These are phyloP conservation scores for Nothophaeocryptopus gaeumannii DNA, from an alignment of 2,329 filamentous ascomycete species.

Conservation along the genomic window DNA sequence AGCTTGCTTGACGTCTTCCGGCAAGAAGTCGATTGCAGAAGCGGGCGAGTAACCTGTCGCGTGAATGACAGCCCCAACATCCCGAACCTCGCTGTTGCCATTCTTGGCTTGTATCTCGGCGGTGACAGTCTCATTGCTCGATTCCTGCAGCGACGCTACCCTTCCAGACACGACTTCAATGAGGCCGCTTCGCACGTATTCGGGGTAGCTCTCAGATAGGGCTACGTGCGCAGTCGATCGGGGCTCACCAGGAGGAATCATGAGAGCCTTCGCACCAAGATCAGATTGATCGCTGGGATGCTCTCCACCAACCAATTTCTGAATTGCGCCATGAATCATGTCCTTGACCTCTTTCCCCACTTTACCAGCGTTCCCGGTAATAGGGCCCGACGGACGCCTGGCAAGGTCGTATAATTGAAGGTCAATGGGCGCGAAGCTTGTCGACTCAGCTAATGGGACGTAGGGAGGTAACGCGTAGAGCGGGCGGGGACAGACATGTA, in stretches of 20 bases:
- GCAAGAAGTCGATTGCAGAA: constrained; percentile 63
- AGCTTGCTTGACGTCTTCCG: constrained; percentile 51
- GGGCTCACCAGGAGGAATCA: constrained; percentile 17
- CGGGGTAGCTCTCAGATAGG: constrained; percentile 68
- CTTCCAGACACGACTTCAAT: constrained; percentile 42
- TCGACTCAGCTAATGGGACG: constrained; percentile 34
- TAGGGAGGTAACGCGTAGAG: constrained; percentile 67
- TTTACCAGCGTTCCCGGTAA: constrained; percentile 64
- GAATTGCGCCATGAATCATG: constrained; percentile 28
- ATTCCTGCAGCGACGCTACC: constrained; percentile 27
- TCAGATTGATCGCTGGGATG: constrained; percentile 41
- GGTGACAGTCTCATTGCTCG: constrained; percentile 9
- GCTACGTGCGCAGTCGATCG: constrained; percentile 49
- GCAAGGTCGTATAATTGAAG: constrained; percentile 68
- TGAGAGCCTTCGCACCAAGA: constrained; percentile 27
- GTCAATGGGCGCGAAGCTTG: constrained; percentile 69
- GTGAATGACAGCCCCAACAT: constrained; percentile 66
- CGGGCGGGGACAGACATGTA: constrained; percentile 67
- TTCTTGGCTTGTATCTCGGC: constrained; percentile 6
- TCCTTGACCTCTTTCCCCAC: constrained; percentile 53
- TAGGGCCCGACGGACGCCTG: constrained; percentile 55
- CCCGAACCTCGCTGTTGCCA: constrained; percentile 39
- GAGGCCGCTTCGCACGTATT: constrained; percentile 66
- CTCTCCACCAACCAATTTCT: constrained; percentile 40
- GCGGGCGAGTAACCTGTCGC: constrained; percentile 73